phyloP scores from a whole-genome alignment of 2,329 filamentous ascomycete genomes.

The Coniella vitis region DNA sequence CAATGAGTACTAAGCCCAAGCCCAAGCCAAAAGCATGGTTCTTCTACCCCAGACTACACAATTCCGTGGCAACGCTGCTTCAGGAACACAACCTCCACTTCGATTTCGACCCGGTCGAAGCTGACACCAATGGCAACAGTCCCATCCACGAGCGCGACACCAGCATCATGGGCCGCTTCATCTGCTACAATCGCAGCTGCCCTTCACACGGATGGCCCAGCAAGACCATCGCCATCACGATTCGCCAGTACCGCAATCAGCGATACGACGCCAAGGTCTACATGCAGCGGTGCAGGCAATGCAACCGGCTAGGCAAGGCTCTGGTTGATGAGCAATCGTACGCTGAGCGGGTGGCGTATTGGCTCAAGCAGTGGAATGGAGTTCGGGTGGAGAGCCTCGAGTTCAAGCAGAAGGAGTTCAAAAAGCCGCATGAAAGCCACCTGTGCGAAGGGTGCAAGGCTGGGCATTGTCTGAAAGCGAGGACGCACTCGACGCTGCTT shows the following conservation, averaged over 20 bases:
- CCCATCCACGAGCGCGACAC: constrained; percentile 9
- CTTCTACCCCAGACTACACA: not conserved
- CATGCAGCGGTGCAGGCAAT: constrained; percentile 20
- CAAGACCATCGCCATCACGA: constrained; percentile 16
- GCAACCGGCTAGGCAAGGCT: constrained; percentile 17
- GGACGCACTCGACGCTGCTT: no score
- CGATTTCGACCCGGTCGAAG: not conserved
- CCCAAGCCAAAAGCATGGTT: not conserved
- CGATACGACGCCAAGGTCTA: constrained; percentile 22
- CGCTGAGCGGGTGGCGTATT: constrained; percentile 21
- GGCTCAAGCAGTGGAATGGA: constrained; percentile 23
- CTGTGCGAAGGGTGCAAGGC: constrained; percentile 9
- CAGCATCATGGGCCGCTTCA: constrained; percentile 18
- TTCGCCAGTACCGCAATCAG: constrained; percentile 16
- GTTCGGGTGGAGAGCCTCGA: constrained; percentile 7
- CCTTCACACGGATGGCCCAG: constrained; percentile 13
- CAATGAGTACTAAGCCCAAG: no score
- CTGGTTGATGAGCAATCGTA: constrained; percentile 19
- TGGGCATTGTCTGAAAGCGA: not conserved
- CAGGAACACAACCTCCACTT: constrained; percentile 3
- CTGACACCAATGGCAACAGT: not conserved
- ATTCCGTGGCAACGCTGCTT: not conserved
- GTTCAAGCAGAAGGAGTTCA: not conserved
- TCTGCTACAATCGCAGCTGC: constrained; percentile 14
- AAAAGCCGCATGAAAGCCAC: not conserved